These are phyloP conservation scores for Puccinia novopanici DNA, from an alignment of 1,284 basidiomycete species.

Conservation along the genomic window DNA sequence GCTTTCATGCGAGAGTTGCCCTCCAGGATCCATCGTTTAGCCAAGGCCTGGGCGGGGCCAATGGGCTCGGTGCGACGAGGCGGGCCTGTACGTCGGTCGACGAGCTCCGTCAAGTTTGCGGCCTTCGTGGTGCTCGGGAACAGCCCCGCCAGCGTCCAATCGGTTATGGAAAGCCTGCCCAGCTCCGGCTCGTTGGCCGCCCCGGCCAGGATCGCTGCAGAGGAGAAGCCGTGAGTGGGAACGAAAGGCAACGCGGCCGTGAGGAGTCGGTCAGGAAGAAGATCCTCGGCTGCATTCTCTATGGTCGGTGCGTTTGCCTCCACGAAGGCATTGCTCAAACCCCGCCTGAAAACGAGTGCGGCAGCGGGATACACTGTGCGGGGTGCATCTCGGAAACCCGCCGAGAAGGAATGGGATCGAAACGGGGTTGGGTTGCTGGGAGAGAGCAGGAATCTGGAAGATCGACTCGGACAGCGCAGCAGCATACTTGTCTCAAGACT, in stretches of 20 bases:
- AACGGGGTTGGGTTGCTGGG: neutral
- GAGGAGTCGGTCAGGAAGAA: constrained; percentile 23
- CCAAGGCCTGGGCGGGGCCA: constrained; percentile 35
- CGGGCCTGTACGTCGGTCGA: neutral
- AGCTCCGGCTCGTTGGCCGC: neutral
- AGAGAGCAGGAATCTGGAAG: neutral
- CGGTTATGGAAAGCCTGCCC: neutral
- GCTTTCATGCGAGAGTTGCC: constrained; percentile 24
- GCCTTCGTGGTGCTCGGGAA: constrained; percentile 25
- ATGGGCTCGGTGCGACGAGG: neutral
- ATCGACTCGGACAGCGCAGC: neutral
- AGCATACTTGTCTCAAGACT: neutral
- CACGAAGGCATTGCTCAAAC: neutral
- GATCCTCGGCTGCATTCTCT: neutral
- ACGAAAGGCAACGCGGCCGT: constrained; percentile 27
- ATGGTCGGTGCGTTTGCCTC: neutral
- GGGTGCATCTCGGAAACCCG: neutral
- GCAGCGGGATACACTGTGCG: neutral
- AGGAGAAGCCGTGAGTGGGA: constrained; percentile 18
- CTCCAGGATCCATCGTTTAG: constrained; percentile 20
- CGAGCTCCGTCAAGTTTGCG: no score
- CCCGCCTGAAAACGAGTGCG: neutral
- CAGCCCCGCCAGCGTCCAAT: constrained; percentile 13
- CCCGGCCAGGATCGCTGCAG: constrained; percentile 17
- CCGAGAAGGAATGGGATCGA: neutral